A percentile compares a stretch with the other conserved stretches of the same genome.
These are phyloP conservation scores for Rhodomyrtus tomentosa DNA, from an alignment of 345 rosid species.

Conservation along the genomic window DNA sequence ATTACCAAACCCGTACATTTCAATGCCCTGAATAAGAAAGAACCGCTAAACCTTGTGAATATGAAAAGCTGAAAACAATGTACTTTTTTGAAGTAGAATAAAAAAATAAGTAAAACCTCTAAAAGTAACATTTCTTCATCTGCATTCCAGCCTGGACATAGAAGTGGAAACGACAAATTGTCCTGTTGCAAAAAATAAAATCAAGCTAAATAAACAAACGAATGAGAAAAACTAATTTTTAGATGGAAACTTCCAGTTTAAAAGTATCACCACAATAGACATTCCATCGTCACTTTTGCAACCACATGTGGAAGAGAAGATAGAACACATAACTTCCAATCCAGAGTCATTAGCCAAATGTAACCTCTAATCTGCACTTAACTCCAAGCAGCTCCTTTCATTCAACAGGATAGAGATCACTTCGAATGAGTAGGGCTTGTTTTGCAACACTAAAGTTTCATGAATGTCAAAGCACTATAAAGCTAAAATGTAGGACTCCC, in stretches of 20 bases:
- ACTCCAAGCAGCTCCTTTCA: neutral
- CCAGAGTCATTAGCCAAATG: neutral
- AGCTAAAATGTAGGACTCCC: neutral
- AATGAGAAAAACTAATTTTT: neutral
- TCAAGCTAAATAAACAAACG: neutral
- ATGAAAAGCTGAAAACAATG: neutral
- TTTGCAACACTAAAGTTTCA: neutral
- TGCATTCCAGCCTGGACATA: constrained; percentile 87
- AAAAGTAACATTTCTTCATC: constrained; percentile 92
- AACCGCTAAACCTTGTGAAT: constrained; percentile 13
- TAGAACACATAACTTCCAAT: neutral
- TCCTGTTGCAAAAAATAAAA: constrained; percentile 35
- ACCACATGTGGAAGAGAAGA: neutral
- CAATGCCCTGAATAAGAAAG: constrained; percentile 59
- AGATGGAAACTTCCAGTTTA: neutral
- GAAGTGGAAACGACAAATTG: constrained; percentile 81
- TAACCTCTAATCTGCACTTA: neutral
- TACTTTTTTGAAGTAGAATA: neutral
- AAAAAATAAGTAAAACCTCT: constrained; percentile 41
- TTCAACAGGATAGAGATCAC: neutral
- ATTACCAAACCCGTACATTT: constrained; percentile 90
- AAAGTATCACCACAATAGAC: neutral
- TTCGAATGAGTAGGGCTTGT: neutral
- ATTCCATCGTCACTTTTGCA: neutral
- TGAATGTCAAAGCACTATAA: neutral